Evolutionary conservation across 2,329 filamentous ascomycete genomes (phyloP), one percentile per base, ranked within the genome.

Genomic region (Neofusicoccum sp.): DNA sequence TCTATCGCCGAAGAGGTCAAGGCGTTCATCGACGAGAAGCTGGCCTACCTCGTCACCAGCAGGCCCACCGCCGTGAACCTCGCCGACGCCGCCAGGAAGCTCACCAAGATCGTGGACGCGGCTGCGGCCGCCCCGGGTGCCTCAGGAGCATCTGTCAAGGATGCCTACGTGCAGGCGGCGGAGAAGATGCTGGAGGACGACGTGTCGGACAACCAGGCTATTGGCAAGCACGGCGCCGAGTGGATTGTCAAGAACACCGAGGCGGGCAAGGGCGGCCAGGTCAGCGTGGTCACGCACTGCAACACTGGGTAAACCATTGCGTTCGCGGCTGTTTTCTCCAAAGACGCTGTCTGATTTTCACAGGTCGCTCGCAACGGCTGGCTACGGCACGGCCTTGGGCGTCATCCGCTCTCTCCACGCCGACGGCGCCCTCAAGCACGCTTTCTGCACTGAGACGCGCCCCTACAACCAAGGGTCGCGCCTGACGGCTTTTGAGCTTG

Each of bases 391-490:
- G 9, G 95, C 95, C 0, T 82, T 99, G 2, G 95, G 95, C 24
- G 95, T 99, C 54, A 92, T 99, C 67, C 90, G 95, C 61, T 91
- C 90, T 4, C 81, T 99, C 4, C 85, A 90, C 69, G 77, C 84
- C 11, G 81, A 81, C 60, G 80, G 82, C 4, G 80, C 85, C 6
- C 82, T 99, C 26, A 82, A 86, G 64, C 93, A 92, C 70, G 93
- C 92, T 40, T 99, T 91, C 79, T 99, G 93, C 80, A 96, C 93
- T 51, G 95, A 99, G 78, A 99, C 95, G 2, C 85, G 95, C 34
- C 95, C 95, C 0, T 99, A 99, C 78, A 99, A 99, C 79, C 95
- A 99, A 79, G 95, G 95, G 60, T 96, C 93, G 56, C 87, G 95
- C 20, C 81, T 99, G 62, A 99, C 95, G 4, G 92, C 95, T 6